Conservation (phyloP, 257 asterid genomes). For the Mitragyna speciosa region DNA sequence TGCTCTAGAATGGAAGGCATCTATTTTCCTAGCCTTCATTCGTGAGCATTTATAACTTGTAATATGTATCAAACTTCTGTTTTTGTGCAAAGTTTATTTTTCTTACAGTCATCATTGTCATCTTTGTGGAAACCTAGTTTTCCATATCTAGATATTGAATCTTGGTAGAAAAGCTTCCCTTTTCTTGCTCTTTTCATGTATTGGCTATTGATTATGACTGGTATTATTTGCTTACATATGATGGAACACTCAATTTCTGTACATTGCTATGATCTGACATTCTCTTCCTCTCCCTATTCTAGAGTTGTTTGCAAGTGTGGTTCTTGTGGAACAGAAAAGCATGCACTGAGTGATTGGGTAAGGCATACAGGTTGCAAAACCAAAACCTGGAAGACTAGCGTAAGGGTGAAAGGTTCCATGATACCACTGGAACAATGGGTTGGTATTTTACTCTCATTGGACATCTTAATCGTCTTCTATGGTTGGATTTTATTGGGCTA, state of each 20-base stretch:
- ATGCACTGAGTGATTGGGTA: slow-evolving; percentile 94
- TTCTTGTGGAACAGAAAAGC: slow-evolving; percentile 82
- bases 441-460: slow-evolving; percentile 36
- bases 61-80: not conserved
- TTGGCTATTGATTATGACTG: not conserved
- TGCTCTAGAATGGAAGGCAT: slow-evolving; percentile 88
- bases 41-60: slow-evolving; percentile 47
- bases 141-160: not conserved
- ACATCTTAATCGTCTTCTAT: not conserved
- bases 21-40: slow-evolving; percentile 91
- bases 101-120: not conserved
- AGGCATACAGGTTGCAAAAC: slow-evolving; percentile 83
- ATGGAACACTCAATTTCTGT: not conserved
- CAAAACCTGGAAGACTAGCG: slow-evolving; percentile 92
- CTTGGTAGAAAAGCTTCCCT: not conserved
- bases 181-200: not conserved
- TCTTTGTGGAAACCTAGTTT: not conserved
- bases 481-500: not conserved
- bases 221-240: not conserved
- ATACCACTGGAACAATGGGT: slow-evolving; percentile 96
- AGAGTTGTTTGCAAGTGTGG: slow-evolving; percentile 99
- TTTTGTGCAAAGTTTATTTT: not conserved
- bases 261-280: not conserved
- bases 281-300: slow-evolving; percentile 23
- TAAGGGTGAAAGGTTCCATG: slow-evolving; percentile 81